Conservation (phyloP, 1,284 basidiomycete species). For the Ceratobasidium sp. region DNA sequence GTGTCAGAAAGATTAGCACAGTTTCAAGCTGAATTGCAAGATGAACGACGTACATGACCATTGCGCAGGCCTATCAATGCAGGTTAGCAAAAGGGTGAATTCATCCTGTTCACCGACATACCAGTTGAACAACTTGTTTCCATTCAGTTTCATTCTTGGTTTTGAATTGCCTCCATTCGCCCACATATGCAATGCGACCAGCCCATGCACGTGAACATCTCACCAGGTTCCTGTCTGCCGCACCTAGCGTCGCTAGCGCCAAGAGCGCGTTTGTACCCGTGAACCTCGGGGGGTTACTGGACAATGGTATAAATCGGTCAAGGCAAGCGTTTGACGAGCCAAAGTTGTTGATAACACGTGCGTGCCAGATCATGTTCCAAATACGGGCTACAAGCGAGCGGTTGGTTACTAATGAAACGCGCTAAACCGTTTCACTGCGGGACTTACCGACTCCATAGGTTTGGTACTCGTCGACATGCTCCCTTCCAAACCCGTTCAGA, state of each 20-base stretch:
- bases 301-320: not conserved
- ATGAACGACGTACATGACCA: conserved; percentile 1
- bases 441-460: conserved; percentile 13
- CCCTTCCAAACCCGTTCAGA: too few relatives aligned
- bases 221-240: too few relatives aligned
- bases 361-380: too few relatives aligned
- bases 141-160: conserved; percentile 20
- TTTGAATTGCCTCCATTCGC: conserved; percentile 20
- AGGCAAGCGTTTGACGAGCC: not conserved
- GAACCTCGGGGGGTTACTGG: not conserved
- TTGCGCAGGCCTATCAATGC: conserved; percentile 3
- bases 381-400: too few relatives aligned
- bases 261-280: not conserved
- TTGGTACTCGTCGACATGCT: not conserved
- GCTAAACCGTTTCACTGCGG: too few relatives aligned
- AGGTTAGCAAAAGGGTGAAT: not conserved
- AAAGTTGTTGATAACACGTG: conserved; percentile 9
- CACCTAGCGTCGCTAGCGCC: not conserved
- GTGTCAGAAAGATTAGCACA: not conserved
- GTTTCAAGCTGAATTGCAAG: not conserved
- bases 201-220: not conserved
- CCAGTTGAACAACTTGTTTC: conserved; percentile 8
- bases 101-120: not conserved
- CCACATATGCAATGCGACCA: conserved; percentile 19
- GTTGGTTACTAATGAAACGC: too few relatives aligned